Percentiles rank a stretch among this genome's conserved stretches.
Conservation (phyloP, 345 rosid species). For the Corymbia maculata region DNA sequence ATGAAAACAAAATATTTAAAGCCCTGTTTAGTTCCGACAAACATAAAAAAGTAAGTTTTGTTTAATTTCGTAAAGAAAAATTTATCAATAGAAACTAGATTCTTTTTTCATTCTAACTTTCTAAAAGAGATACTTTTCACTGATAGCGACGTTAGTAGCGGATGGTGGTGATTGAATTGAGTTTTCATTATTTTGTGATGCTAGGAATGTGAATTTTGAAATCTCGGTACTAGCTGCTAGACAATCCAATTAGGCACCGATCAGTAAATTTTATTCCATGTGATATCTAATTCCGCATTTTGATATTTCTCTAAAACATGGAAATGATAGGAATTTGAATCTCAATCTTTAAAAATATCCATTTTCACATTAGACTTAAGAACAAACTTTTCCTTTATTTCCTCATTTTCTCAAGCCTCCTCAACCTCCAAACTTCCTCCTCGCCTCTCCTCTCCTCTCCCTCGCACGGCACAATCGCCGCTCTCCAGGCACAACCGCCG, state of each 20-base stretch:
- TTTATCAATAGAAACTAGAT: neutral
- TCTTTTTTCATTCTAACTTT: no score
- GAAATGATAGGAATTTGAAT: neutral
- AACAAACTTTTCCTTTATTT: neutral
- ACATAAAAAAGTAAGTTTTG: no score
- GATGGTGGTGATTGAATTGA: rapidly evolving
- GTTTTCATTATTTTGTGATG: no score
- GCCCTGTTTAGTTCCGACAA: no score
- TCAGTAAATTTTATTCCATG: no score
- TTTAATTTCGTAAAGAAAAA: no score
- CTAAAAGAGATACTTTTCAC: neutral
- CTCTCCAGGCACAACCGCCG: neutral
- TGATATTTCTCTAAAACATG: neutral
- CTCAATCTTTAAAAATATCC: neutral
- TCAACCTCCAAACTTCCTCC: neutral
- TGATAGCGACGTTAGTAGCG: neutral
- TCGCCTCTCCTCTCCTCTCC: neutral
- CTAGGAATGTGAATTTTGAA: rapidly evolving
- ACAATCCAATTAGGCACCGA: neutral
- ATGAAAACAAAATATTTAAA: neutral
- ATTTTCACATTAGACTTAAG: neutral
- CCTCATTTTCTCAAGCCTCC: neutral
- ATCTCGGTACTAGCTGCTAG: neutral
- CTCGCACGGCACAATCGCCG: neutral
- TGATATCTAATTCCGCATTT: neutral